Evolutionary conservation across 495 filamentous ascomycete genomes (phyloP), one percentile per base, ranked within the genome.

Genomic region (Friedmanniomyces simplex): DNA sequence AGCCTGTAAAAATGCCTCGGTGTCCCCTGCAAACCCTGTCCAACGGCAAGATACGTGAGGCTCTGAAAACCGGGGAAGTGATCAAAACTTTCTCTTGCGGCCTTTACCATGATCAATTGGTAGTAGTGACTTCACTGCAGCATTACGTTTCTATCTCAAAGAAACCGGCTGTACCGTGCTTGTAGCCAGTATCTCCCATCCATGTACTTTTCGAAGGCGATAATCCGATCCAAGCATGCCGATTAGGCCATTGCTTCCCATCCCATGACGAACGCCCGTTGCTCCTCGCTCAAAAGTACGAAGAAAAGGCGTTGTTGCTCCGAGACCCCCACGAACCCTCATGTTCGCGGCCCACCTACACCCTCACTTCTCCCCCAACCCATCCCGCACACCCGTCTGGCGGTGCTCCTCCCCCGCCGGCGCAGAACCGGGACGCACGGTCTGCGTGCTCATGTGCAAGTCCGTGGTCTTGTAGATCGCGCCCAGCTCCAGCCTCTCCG

Each of bases 401-500:
- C 54, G n/a, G 2, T 37, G 34, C 21, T 54, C 52, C n/a, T 16
- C 13, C n/a, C n/a, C n/a, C 26, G 16, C 16, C 21, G 25, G 26
- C 24, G 24, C 14, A 32, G 28, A 32, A 32, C 28, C 39, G 14
- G 18, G 39, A 16, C 39, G 39, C 51, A 42, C 20, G 42, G 18
- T 32, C 1, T 49, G 46, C 46, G 21, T 54, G 28, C 41, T 56
- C 16, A 49, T 37, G 43, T 49, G 54, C 42, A 57, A n/a, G 14
- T 57, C 47, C n/a, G 55, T 57, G 11, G 55, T 57, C 46, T 57
- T 57, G 55, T 21, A 50, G 45, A 57, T 57, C 13, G 26, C 32
- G 11, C 45, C 47, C 3, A 24, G 20, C 7, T 47, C 34, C 13
- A 43, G 24, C 24, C n/a, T 28, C 25, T 6, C 2, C 20, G 46